phyloP scores from a whole-genome alignment of 2,329 filamentous ascomycete species.

The Aspergillus tamarii region DNA sequence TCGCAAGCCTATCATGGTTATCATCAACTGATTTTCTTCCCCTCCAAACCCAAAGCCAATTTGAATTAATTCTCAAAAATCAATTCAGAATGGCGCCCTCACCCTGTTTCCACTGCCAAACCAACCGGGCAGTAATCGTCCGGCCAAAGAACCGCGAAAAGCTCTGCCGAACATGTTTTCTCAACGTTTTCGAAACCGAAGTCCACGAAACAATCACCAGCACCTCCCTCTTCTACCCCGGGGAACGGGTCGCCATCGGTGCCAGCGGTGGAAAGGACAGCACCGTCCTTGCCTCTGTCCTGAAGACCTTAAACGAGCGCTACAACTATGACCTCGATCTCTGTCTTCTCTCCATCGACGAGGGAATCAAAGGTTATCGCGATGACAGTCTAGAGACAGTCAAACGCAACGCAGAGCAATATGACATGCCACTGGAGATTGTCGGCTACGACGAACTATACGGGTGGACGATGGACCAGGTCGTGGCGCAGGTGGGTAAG shows the following conservation, averaged over 20 bases:
- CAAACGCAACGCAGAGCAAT: conserved; percentile 88
- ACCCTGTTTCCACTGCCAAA: conserved; percentile 75
- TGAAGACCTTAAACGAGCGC: conserved; percentile 92
- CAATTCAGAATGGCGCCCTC: conserved; percentile 70
- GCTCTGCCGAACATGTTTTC: conserved; percentile 87
- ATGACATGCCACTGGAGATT: conserved; percentile 88
- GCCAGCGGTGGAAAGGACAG: conserved; percentile 97
- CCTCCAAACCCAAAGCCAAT: conserved; percentile 7
- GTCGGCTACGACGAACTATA: conserved; percentile 93
- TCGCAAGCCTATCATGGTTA: conserved; percentile 16
- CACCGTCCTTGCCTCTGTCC: conserved; percentile 89
- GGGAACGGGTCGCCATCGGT: conserved; percentile 89
- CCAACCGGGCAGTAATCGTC: conserved; percentile 81
- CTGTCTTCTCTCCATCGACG: conserved; percentile 87
- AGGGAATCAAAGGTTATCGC: conserved; percentile 95
- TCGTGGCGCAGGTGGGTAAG: conserved; percentile 93
- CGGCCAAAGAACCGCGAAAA: conserved; percentile 94
- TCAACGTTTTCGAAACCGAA: conserved; percentile 85
- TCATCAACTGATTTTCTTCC: conserved; percentile 20
- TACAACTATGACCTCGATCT: conserved; percentile 85
- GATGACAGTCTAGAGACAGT: conserved; percentile 97
- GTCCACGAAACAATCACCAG: conserved; percentile 88
- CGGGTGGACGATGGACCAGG: conserved; percentile 99
- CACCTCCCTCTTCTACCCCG: conserved; percentile 77
- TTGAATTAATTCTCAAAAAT: background rate